Percentiles rank a stretch among this genome's conserved stretches.
These are phyloP conservation scores for Kwoniella sp. DNA, from an alignment of 768 basidiomycete species.

Conservation along the genomic window DNA sequence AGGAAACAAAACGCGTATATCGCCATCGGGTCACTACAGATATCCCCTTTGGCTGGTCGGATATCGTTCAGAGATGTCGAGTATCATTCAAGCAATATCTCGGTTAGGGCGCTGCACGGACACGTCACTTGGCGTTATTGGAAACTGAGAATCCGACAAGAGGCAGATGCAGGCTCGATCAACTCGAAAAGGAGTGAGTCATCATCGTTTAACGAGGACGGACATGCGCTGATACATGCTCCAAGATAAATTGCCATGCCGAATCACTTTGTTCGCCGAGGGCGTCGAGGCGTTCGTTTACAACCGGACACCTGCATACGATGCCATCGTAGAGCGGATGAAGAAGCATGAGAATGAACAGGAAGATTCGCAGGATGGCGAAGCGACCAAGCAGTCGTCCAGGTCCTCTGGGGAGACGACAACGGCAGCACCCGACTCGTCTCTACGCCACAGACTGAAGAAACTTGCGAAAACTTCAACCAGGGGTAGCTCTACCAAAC, in stretches of 20 bases:
- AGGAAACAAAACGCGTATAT: conserved; percentile 76
- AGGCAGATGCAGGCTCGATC: conserved; percentile 54
- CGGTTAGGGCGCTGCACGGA: conserved; percentile 77
- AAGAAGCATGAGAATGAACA: conserved; percentile 58
- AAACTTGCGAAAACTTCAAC: conserved; percentile 20
- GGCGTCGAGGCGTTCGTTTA: conserved; percentile 93
- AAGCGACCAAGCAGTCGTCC: conserved; percentile 5
- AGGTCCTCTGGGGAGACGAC: conserved; percentile 13
- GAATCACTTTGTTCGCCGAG: conserved; percentile 76
- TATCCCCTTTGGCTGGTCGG: conserved; percentile 83
- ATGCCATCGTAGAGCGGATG: conserved; percentile 80
- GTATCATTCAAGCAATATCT: conserved; percentile 92
- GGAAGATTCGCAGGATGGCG: not conserved
- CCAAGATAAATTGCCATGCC: conserved; percentile 63
- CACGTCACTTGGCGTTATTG: conserved; percentile 93
- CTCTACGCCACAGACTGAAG: conserved; percentile 16
- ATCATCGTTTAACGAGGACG: not conserved
- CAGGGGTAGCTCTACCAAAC: conserved; percentile 10
- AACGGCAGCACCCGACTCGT: conserved; percentile 2
- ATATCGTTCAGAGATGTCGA: conserved; percentile 83
- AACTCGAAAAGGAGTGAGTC: conserved; percentile 40
- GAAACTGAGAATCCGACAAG: conserved; percentile 77
- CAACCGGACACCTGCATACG: conserved; percentile 85
- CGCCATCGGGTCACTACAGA: conserved; percentile 85
- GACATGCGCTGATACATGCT: not conserved